phyloP scores from a whole-genome alignment of 108 stramenopile genomes.

The Cyclotella cryptica region DNA sequence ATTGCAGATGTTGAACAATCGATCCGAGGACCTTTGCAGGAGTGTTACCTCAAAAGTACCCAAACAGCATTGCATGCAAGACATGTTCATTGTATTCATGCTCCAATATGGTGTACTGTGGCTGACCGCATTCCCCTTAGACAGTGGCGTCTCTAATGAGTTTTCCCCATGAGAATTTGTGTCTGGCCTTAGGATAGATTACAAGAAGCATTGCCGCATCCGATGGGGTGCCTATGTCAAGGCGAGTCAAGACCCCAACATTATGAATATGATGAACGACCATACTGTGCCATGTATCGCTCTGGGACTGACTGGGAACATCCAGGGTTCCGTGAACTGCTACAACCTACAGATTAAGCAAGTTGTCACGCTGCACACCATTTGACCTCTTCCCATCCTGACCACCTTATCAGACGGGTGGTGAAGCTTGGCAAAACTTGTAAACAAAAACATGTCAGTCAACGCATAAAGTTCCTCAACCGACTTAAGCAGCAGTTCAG shows the following conservation, averaged over 20 bases:
- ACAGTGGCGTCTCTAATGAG: background rate
- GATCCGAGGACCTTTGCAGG: background rate
- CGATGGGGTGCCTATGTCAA: background rate
- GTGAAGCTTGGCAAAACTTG: background rate
- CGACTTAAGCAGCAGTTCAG: too few species aligned
- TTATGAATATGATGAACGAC: background rate
- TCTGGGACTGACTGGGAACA: background rate
- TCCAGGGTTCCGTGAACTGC: constrained; percentile 3
- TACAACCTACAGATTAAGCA: background rate
- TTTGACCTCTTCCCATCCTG: background rate
- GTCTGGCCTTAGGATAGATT: background rate
- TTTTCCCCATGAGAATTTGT: background rate
- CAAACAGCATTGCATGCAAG: background rate
- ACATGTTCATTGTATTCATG: background rate
- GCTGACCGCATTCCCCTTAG: background rate
- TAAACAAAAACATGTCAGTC: too few species aligned
- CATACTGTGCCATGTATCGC: constrained; percentile 1
- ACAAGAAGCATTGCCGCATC: background rate
- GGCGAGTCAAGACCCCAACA: background rate
- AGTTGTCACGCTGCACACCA: background rate
- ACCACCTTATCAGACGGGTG: background rate
- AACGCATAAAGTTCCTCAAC: too few species aligned
- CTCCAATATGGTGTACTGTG: background rate
- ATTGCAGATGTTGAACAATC: background rate
- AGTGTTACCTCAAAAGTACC: background rate